Evolutionary conservation across 768 basidiomycete genomes (phyloP).

Genomic region (Clathrus columnatus): DNA sequence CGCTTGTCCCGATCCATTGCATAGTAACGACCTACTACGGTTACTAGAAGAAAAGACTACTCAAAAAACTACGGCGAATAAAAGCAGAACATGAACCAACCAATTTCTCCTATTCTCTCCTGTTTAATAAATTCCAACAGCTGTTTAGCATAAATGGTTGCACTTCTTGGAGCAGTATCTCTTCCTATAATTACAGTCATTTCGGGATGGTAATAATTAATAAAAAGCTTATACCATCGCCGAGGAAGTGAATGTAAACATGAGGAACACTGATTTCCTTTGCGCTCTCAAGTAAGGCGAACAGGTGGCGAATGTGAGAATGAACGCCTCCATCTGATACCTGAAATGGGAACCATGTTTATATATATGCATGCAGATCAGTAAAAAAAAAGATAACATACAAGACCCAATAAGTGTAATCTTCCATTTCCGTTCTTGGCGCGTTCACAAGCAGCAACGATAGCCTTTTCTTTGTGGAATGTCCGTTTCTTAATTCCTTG

Average conservation of each 20-base stretch:
- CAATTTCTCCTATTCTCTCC: slow-evolving; percentile 66
- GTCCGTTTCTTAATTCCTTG: slow-evolving; percentile 81
- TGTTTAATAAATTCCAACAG: slow-evolving; percentile 70
- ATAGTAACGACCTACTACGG: slow-evolving; percentile 86
- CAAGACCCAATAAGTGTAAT: slow-evolving; percentile 82
- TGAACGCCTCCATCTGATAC: slow-evolving; percentile 96
- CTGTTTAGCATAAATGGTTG: slow-evolving; percentile 67
- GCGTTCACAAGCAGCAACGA: slow-evolving; percentile 62
- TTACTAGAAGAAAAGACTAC: slow-evolving; percentile 31
- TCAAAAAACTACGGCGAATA: neutral
- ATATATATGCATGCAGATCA: neutral
- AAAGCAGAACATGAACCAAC: neutral
- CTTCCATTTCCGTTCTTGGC: slow-evolving; percentile 81
- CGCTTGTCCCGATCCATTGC: slow-evolving; percentile 97
- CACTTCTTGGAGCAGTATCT: slow-evolving; percentile 84
- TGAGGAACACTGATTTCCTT: slow-evolving; percentile 79
- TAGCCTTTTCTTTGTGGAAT: slow-evolving; percentile 71
- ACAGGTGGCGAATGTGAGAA: slow-evolving; percentile 87
- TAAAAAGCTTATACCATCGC: slow-evolving; percentile 35
- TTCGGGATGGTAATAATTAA: neutral
- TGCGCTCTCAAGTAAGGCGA: slow-evolving; percentile 83
- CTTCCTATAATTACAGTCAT: slow-evolving; percentile 39
- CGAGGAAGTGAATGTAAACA: slow-evolving; percentile 89
- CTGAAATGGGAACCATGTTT: slow-evolving; percentile 28
- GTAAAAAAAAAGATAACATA: slow-evolving; percentile 30